phyloP scores from a whole-genome alignment of 495 filamentous ascomycete genomes.

The Penicillium coprophilum region DNA sequence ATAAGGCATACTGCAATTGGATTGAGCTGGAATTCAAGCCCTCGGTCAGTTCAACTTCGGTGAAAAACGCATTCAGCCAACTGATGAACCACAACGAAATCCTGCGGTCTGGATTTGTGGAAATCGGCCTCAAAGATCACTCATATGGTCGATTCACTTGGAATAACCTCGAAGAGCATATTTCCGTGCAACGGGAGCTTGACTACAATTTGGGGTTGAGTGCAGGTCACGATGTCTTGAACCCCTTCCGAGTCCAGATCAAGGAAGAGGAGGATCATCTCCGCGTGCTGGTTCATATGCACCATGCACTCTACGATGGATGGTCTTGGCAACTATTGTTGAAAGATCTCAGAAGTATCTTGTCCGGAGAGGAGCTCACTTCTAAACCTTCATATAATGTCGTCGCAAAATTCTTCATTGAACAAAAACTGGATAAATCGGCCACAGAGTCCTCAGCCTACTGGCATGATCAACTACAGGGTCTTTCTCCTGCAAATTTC shows the following conservation, averaged over 20 bases:
- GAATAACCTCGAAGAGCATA: conserved; percentile 43
- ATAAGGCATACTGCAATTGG: conserved; percentile 70
- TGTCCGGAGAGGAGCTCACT: conserved; percentile 22
- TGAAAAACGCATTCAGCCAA: conserved; percentile 47
- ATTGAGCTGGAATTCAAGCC: conserved; percentile 56
- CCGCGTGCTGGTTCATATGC: conserved; percentile 52
- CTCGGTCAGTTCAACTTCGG: conserved; percentile 19
- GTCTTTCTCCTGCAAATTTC: conserved; percentile 28
- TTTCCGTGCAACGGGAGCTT: conserved; percentile 39
- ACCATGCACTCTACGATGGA: conserved; percentile 80
- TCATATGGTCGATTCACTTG: conserved; percentile 64
- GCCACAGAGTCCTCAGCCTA: conserved; percentile 55
- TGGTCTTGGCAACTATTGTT: conserved; percentile 78
- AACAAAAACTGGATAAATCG: conserved; percentile 36
- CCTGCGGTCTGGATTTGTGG: conserved; percentile 67
- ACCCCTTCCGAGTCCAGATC: conserved; percentile 59
- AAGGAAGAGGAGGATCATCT: conserved; percentile 24
- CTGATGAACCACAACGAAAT: conserved; percentile 60
- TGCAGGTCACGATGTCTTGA: conserved; percentile 47
- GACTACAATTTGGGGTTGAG: conserved; percentile 28
- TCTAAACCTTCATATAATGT: conserved; percentile 29
- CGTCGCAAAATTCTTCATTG: conserved; percentile 35
- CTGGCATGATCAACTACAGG: conserved; percentile 61
- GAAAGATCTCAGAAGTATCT: conserved; percentile 54
- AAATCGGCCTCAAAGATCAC: conserved; percentile 41